Evolutionary conservation across 2,329 filamentous ascomycete genomes (phyloP).

Genomic region (Fusarium subglutinans): DNA sequence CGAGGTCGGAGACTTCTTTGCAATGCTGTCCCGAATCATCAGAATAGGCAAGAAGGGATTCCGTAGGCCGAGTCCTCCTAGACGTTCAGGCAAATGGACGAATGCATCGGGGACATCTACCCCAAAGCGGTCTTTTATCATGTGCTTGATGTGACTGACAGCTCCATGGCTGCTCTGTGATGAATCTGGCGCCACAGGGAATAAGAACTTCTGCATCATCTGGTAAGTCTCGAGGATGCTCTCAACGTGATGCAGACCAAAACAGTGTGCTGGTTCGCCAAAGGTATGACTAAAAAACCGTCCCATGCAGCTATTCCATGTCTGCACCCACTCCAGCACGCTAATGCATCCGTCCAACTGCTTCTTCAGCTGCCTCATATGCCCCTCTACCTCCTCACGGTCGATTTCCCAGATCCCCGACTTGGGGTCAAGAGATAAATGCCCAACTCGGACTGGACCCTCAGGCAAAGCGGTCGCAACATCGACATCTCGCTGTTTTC

Average conservation of each 20-base stretch:
- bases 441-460: background rate
- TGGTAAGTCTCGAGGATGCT: background rate
- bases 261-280: background rate
- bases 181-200: background rate
- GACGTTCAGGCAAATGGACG: background rate
- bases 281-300: background rate
- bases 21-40: background rate
- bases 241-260: background rate
- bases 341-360: background rate
- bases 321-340: background rate
- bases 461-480: background rate
- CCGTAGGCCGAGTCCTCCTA: background rate
- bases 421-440: background rate
- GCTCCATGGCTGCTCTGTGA: background rate
- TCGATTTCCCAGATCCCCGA: background rate
- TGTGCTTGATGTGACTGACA: background rate
- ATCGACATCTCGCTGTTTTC: accelerated
- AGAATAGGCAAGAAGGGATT: background rate
- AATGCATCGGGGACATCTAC: background rate
- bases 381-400: background rate
- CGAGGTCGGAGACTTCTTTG: background rate
- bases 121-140: background rate
- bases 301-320: background rate
- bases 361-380: background rate
- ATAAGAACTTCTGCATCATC: background rate